Evolutionary conservation across 2,329 filamentous ascomycete species (phyloP).

Genomic region (Escovopsis sp.): DNA sequence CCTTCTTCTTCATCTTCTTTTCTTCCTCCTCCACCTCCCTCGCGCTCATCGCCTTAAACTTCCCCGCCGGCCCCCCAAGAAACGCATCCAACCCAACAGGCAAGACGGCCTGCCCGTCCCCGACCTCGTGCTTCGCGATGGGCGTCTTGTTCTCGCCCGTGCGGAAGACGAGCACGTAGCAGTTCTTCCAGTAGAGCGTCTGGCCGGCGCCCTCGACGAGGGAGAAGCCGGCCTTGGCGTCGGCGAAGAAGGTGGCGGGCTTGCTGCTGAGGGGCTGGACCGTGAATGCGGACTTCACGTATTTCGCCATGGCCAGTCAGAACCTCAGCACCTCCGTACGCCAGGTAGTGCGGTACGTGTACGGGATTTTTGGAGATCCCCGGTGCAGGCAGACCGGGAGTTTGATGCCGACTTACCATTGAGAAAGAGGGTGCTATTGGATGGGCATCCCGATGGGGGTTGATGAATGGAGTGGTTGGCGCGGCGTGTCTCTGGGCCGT

Average conservation of each 20-base stretch:
- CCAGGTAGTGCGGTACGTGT: no score
- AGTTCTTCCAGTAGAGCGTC: background rate
- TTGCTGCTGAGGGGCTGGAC: background rate
- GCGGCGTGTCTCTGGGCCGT: no score
- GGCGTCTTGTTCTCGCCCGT: background rate
- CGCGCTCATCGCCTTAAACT: background rate
- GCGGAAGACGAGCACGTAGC: background rate
- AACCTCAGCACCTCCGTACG: no score
- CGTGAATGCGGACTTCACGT: background rate
- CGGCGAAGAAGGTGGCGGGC: background rate
- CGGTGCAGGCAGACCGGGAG: no score
- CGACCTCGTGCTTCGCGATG: background rate
- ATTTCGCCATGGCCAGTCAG: background rate
- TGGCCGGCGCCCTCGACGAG: background rate
- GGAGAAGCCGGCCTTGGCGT: background rate
- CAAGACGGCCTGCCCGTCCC: background rate
- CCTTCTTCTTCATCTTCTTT: background rate
- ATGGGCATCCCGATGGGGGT: no score
- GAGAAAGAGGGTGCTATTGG: no score
- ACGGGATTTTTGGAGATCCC: no score
- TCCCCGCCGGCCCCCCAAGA: background rate
- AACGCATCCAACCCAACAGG: background rate
- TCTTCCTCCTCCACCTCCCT: background rate
- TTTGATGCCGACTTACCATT: no score
- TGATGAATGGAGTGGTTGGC: no score